Evolutionary conservation across 345 rosid genomes (phyloP).

Genomic region (Euphorbia lathyris): DNA sequence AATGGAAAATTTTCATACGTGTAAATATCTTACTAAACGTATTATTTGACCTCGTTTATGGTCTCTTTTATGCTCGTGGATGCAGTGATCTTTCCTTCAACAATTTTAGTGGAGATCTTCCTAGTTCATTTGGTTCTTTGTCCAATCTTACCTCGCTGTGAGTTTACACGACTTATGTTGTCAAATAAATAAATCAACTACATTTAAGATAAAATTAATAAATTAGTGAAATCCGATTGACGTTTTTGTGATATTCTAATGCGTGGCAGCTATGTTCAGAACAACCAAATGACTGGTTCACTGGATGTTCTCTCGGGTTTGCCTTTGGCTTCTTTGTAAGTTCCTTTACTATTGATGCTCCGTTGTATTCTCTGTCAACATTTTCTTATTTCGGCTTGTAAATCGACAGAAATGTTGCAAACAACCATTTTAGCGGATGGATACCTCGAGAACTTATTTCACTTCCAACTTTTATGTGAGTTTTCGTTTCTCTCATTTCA

Average conservation of each 20-base stretch:
- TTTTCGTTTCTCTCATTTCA: neutral
- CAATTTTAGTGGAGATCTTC: constrained; percentile 90
- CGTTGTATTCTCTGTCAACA: neutral
- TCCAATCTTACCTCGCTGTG: constrained; percentile 73
- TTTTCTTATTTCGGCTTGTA: constrained; percentile 17
- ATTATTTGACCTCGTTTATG: neutral
- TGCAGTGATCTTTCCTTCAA: constrained; percentile 93
- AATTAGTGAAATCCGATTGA: constrained; percentile 2
- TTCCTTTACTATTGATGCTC: constrained; percentile 9
- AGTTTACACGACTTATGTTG: constrained; percentile 36
- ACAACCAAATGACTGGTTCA: constrained; percentile 83
- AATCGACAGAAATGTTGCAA: constrained; percentile 80
- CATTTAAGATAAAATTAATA: neutral
- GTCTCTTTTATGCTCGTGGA: constrained; percentile 1
- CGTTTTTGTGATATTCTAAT: constrained; percentile 22
- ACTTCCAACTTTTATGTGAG: constrained; percentile 68
- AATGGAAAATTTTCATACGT: neutral
- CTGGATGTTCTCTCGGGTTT: constrained; percentile 57
- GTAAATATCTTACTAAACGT: neutral
- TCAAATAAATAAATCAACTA: neutral
- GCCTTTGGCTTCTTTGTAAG: constrained; percentile 85
- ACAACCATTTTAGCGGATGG: constrained; percentile 86
- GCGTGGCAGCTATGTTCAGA: constrained; percentile 73
- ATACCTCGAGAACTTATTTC: constrained; percentile 76
- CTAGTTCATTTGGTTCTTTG: constrained; percentile 63